Percentiles rank a stretch among this genome's conserved stretches.
phyloP scores from a whole-genome alignment of 495 filamentous ascomycete species.

The Tuber indicum region DNA sequence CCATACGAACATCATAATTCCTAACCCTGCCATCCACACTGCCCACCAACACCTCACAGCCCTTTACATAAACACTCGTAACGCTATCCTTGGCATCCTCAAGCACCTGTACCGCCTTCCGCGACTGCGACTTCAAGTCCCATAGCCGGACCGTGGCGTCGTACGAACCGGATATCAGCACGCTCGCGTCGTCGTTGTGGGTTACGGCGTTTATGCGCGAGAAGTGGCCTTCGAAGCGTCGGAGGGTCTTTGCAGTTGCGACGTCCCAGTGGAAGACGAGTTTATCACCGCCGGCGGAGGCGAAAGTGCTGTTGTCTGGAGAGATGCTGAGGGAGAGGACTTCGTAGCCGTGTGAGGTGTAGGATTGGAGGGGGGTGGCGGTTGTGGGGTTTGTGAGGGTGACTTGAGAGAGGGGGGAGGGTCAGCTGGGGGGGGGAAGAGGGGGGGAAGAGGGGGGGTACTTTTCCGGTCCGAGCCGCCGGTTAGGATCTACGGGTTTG shows the following conservation, averaged over 20 bases:
- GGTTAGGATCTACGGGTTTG: constrained; percentile 59
- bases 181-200: constrained; percentile 62
- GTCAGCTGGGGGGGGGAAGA: constrained; percentile 37
- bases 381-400: constrained; percentile 42
- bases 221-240: constrained; percentile 67
- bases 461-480: constrained; percentile 74
- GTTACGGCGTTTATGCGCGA: constrained; percentile 67
- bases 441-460: constrained; percentile 53
- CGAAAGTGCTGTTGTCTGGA: constrained; percentile 72
- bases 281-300: constrained; percentile 77
- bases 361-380: constrained; percentile 66
- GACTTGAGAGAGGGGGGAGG: constrained; percentile 39
- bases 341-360: constrained; percentile 82
- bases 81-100: constrained; percentile 73
- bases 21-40: constrained; percentile 83
- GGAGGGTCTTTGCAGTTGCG: constrained; percentile 61
- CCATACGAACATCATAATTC: constrained; percentile 82
- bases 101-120: constrained; percentile 71
- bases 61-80: constrained; percentile 53
- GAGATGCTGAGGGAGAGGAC: constrained; percentile 73
- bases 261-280: constrained; percentile 94
- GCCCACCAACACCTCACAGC: constrained; percentile 58
- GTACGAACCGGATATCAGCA: constrained; percentile 69
- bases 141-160: constrained; percentile 81
- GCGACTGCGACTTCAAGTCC: constrained; percentile 60